Percentiles rank a stretch among this genome's conserved stretches.
These are phyloP conservation scores for Fibroporia radiculosa DNA, from an alignment of 768 basidiomycete species.

Conservation along the genomic window DNA sequence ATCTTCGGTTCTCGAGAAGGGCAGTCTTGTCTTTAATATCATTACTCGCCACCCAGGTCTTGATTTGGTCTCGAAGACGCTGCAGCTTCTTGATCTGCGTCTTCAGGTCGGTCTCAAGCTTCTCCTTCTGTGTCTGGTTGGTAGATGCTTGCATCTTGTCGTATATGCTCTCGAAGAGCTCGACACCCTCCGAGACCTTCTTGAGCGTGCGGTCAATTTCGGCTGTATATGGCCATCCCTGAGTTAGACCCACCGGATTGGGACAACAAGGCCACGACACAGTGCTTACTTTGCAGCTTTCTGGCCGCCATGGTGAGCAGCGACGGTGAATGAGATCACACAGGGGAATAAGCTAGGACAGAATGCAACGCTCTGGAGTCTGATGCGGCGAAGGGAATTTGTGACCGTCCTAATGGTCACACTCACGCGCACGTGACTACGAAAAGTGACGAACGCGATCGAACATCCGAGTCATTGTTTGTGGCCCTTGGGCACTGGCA, in stretches of 20 bases:
- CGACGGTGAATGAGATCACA: constrained; percentile 1
- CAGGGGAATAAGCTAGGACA: not conserved
- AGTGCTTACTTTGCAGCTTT: constrained; percentile 71
- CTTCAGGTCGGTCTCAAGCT: constrained; percentile 90
- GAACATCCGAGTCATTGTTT: too few species aligned
- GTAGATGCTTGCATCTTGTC: constrained; percentile 97
- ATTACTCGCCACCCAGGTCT: constrained; percentile 94
- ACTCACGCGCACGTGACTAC: not conserved
- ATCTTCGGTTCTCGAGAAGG: constrained; percentile 85
- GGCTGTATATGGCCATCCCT: constrained; percentile 40
- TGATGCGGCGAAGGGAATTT: not conserved
- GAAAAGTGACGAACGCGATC: not conserved
- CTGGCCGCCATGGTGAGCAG: constrained; percentile 70
- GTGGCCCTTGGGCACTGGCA: too few species aligned
- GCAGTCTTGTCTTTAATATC: constrained; percentile 98
- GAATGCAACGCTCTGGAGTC: not conserved
- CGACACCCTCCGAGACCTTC: constrained; percentile 93
- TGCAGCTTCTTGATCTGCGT: constrained; percentile 98
- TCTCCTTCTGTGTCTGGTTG: constrained; percentile 98
- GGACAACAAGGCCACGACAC: too few species aligned
- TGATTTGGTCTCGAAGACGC: constrained; percentile 78
- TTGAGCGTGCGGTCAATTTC: constrained; percentile 99
- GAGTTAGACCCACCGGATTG: not conserved
- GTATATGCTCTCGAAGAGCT: constrained; percentile 91
- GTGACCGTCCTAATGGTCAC: not conserved